Evolutionary conservation across 768 basidiomycete species (phyloP).

Genomic region (Podaxis sp.): DNA sequence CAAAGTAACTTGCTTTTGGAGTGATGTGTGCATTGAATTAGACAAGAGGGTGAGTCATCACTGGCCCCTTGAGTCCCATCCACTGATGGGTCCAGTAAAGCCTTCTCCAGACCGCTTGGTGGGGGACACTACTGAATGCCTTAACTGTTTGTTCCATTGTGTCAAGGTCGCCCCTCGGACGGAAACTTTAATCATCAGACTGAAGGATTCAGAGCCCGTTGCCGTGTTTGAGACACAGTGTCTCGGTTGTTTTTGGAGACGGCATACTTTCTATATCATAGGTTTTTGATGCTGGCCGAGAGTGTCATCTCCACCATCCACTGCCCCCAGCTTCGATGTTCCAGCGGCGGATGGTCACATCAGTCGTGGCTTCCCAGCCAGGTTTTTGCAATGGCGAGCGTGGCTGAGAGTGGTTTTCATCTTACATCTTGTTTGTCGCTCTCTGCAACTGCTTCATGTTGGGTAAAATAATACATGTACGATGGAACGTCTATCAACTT

Average conservation of each 20-base stretch:
- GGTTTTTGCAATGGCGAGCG: not conserved
- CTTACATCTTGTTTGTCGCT: no score
- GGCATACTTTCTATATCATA: no score
- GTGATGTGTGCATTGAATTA: not conserved
- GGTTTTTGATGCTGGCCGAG: no score
- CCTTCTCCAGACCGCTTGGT: not conserved
- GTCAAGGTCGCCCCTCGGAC: not conserved
- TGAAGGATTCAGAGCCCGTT: not conserved
- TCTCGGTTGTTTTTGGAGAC: fast-evolving
- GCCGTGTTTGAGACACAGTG: conserved; percentile 35
- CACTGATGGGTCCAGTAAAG: not conserved
- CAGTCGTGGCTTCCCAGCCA: not conserved
- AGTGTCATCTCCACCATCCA: no score
- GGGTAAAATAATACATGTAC: no score
- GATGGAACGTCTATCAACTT: no score
- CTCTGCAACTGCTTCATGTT: no score
- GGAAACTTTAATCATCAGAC: not conserved
- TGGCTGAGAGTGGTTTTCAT: no score
- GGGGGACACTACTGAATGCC: no score
- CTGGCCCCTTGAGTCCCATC: not conserved
- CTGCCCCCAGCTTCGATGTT: no score
- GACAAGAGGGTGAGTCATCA: not conserved
- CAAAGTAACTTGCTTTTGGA: not conserved
- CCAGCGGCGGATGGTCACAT: not conserved
- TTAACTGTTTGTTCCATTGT: not conserved